Evolutionary conservation across 495 filamentous ascomycete species (phyloP).

Genomic region (Acidiella bohemica): DNA sequence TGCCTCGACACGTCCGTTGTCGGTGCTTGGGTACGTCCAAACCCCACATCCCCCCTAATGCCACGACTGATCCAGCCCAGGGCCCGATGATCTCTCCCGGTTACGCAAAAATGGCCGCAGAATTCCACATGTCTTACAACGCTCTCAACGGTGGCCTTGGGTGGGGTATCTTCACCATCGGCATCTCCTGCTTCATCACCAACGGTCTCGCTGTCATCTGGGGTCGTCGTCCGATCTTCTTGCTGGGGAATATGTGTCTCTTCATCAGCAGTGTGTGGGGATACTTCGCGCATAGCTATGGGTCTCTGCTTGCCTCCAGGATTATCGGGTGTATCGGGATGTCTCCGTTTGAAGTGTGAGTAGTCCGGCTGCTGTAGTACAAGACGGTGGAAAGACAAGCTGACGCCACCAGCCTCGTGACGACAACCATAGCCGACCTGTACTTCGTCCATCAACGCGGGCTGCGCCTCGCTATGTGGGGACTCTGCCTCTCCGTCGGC

Average conservation of each 20-base stretch:
- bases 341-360: constrained; percentile 41
- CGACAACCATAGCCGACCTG: constrained; percentile 32
- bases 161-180: constrained; percentile 39
- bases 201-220: constrained; percentile 50
- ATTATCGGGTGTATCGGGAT: constrained; percentile 41
- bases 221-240: constrained; percentile 50
- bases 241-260: constrained; percentile 44
- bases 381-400: neutral
- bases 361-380: neutral
- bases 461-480: constrained; percentile 52
- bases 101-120: constrained; percentile 28
- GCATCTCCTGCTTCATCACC: constrained; percentile 42
- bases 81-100: constrained; percentile 40
- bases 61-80: constrained; percentile 3
- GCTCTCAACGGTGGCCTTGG: constrained; percentile 32
- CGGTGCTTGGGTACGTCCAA: constrained; percentile 29
- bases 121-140: constrained; percentile 31
- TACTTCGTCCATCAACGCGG: constrained; percentile 55
- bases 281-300: constrained; percentile 39
- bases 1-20: constrained; percentile 42
- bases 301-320: constrained; percentile 40
- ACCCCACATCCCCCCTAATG: neutral
- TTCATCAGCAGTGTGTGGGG: constrained; percentile 49
- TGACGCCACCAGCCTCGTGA: constrained; percentile 28
- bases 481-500: constrained; percentile 41